Base-by-base conservation (phyloP, 108 stramenopile genomes). In the Nannochloropsis gaditana region DNA sequence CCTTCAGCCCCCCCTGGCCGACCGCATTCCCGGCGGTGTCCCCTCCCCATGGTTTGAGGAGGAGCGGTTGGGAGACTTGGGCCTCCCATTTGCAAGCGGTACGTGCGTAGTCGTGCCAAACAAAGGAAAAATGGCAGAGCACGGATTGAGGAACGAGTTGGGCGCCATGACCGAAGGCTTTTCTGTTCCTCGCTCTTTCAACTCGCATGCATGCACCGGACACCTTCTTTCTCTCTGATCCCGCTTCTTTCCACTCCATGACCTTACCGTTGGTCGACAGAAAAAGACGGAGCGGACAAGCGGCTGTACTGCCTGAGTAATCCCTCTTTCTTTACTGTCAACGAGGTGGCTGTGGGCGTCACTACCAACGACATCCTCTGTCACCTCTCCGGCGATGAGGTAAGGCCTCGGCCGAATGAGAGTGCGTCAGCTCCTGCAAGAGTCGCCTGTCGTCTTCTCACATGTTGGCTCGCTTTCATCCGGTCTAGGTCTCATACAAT, bases 231-330 rank as follows among this genome's bases (percentile, higher is more conserved):
- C 31, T 31, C 31, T 31, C 1, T 31, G 31, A 31, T 31, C 31
- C 31, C 31, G 31, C 31, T 31, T 31, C 31, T 31, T 31, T 31
- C 31, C 31, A 31, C 31, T 31, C 1, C 31, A 31, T 31, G 31
- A 31, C 31, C 31, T 31, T 31, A 31, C 31, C 31, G 31, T 31
- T 31, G 31, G n/a, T 73, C 59, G 2, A 2, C 73, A 81, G 82
- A 83, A 89, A 42, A 43, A 81, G 21, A 80, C 50, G 45, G 80
- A 43, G 15, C 81, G 82, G 19, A 92, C 6, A 87, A 83, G 88
- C 85, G 95, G 47, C 92, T 98, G 3, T 95, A 96, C 87, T 94
- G 93, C 81, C 90, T 95, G 15, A 92, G 96, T 31, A 98, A 98
- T 87, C 97, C 97, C 5, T 93, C 92, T 81, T 94, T 94, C 17